Percentiles rank a stretch among this genome's conserved stretches.
Conservation (phyloP, 441 rosid genomes). For the Aquilaria agallochum region DNA sequence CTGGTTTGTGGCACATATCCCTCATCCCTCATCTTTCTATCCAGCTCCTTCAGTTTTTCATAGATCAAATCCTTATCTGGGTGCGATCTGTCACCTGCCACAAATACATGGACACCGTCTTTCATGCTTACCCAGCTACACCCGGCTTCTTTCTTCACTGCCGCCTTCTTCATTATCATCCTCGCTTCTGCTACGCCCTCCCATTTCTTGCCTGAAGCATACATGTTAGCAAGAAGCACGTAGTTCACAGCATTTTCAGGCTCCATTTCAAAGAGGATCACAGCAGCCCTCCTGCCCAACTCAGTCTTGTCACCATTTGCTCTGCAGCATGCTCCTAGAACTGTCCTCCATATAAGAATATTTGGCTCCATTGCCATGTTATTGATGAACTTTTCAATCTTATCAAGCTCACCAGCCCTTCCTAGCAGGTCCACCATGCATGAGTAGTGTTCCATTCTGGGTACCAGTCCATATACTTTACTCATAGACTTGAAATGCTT, state of each 20-base stretch:
- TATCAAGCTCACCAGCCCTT: constrained; percentile 74
- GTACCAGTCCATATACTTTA: constrained; percentile 42
- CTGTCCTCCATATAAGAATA: constrained; percentile 84
- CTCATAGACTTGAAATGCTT: constrained; percentile 70
- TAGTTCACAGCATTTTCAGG: constrained; percentile 85
- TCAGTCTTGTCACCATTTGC: constrained; percentile 55
- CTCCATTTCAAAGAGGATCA: constrained; percentile 67
- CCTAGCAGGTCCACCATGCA: constrained; percentile 91
- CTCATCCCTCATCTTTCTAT: constrained; percentile 59
- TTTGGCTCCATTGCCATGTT: constrained; percentile 75
- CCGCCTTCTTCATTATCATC: constrained; percentile 68
- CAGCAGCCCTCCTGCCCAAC: constrained; percentile 71
- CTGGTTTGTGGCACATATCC: constrained; percentile 79
- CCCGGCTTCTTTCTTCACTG: constrained; percentile 84
- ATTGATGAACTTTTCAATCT: constrained; percentile 59
- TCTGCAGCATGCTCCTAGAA: constrained; percentile 77
- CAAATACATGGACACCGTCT: constrained; percentile 80
- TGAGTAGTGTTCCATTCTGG: constrained; percentile 75
- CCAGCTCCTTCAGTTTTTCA: constrained; percentile 67
- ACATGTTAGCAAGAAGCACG: constrained; percentile 88
- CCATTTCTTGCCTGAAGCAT: constrained; percentile 80
- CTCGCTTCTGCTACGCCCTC: constrained; percentile 67
- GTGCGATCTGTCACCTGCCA: constrained; percentile 70
- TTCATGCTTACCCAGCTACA: constrained; percentile 94
- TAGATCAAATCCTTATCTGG: constrained; percentile 57